Evolutionary conservation across 768 basidiomycete genomes (phyloP).

Genomic region (Myochromella boudieri): DNA sequence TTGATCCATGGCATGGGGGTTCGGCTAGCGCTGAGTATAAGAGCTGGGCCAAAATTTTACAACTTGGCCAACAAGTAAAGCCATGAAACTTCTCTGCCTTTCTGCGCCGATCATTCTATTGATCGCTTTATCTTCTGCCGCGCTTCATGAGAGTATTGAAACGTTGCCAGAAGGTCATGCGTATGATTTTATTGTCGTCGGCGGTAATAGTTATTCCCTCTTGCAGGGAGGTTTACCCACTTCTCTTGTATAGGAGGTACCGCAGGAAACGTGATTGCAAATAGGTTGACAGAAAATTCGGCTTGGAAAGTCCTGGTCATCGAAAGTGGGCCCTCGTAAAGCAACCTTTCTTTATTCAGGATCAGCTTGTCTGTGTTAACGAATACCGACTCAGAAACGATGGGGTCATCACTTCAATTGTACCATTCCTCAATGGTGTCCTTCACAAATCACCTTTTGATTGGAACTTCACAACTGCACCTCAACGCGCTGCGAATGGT

Average conservation of each 20-base stretch:
- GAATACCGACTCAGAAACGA: neutral
- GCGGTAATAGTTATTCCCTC: neutral
- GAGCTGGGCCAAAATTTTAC: too few relatives aligned
- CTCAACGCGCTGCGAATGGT: slow-evolving; percentile 22
- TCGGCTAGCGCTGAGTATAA: too few relatives aligned
- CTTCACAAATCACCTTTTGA: slow-evolving; percentile 13
- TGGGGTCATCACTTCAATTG: neutral
- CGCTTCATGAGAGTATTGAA: neutral
- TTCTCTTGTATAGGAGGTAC: slow-evolving; percentile 10
- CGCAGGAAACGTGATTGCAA: slow-evolving; percentile 17
- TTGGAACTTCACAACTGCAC: slow-evolving; percentile 31
- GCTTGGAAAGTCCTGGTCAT: slow-evolving; percentile 6
- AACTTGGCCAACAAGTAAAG: too few relatives aligned
- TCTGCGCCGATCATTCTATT: neutral
- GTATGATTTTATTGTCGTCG: slow-evolving; percentile 3
- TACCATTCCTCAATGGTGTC: neutral
- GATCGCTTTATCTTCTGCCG: neutral
- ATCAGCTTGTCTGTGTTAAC: neutral
- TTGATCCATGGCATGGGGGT: too few relatives aligned
- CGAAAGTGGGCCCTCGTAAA: slow-evolving; percentile 13
- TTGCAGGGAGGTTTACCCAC: neutral
- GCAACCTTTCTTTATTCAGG: neutral
- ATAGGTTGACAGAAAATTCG: slow-evolving; percentile 13
- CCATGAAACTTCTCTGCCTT: neutral
- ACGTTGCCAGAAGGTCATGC: neutral